Evolutionary conservation across 768 basidiomycete species (phyloP).

Genomic region (Cystofilobasidium bisporidii): DNA sequence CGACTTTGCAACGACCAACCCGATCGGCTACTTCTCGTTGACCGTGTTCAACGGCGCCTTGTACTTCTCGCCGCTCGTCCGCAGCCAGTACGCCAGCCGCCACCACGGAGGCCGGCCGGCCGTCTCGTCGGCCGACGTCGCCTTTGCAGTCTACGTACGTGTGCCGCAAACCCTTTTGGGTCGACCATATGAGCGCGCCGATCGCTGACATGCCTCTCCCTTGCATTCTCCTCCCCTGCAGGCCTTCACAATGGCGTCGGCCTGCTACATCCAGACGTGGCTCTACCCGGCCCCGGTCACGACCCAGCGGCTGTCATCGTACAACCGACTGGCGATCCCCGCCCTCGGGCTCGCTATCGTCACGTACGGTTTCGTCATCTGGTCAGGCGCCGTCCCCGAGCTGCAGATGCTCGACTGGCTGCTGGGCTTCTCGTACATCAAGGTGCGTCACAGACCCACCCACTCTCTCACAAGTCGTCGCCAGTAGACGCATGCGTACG

Average conservation of each 20-base stretch:
- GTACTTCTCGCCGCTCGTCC: slow-evolving; percentile 35
- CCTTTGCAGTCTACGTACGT: slow-evolving; percentile 41
- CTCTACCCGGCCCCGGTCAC: slow-evolving; percentile 10
- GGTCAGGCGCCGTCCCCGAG: not conserved
- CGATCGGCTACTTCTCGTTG: slow-evolving; percentile 40
- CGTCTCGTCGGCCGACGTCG: slow-evolving; percentile 41
- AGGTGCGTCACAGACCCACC: slow-evolving; percentile 14
- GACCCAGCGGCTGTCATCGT: slow-evolving; percentile 5
- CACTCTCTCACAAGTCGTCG: not conserved
- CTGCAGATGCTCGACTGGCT: slow-evolving; percentile 30
- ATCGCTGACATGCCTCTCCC: slow-evolving; percentile 31
- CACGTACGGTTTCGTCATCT: not conserved
- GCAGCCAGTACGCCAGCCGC: slow-evolving; percentile 39
- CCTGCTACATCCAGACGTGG: slow-evolving; percentile 20
- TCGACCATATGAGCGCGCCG: no score
- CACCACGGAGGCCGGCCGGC: slow-evolving; percentile 41
- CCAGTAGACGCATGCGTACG: no score
- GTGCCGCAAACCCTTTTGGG: not conserved
- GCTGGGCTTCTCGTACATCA: slow-evolving; percentile 31
- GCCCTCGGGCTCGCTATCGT: not conserved
- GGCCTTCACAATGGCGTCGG: not conserved
- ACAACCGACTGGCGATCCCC: slow-evolving; percentile 12
- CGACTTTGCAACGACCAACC: slow-evolving; percentile 43
- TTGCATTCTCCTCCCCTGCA: not conserved
- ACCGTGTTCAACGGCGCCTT: slow-evolving; percentile 40